phyloP scores from a whole-genome alignment of 148 eudicot species.

The Fagopyrum homotropicum region DNA sequence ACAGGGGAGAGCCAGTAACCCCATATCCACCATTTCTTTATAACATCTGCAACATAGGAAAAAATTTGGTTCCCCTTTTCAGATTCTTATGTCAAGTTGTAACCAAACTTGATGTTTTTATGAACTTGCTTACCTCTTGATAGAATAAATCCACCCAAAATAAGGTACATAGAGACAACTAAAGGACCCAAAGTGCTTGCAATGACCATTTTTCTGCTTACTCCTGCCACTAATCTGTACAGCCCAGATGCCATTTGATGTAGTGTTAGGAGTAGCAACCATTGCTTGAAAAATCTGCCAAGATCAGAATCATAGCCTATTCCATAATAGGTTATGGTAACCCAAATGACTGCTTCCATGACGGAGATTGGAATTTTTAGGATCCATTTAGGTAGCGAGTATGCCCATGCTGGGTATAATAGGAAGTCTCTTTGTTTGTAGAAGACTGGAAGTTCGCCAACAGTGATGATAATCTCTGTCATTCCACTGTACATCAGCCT shows the following conservation, averaged over 20 bases:
- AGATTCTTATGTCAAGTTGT: too few species aligned
- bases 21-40: conserved; percentile 27
- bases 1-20: conserved; percentile 32
- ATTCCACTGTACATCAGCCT: conserved; percentile 4
- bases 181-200: conserved; percentile 24
- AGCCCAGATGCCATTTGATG: not conserved
- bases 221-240: conserved; percentile 11
- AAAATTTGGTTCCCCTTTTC: too few species aligned
- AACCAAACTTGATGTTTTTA: not conserved
- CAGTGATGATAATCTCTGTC: not conserved
- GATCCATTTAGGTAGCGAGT: conserved; percentile 11
- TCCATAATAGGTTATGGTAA: conserved; percentile 4
- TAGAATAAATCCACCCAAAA: conserved; percentile 30
- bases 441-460: not conserved
- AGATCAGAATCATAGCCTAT: conserved; percentile 3
- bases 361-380: conserved; percentile 9
- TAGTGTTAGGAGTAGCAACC: conserved; percentile 11
- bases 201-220: conserved; percentile 17
- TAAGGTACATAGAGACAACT: conserved; percentile 8
- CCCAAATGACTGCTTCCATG: conserved; percentile 9
- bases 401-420: conserved; percentile 9
- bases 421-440: conserved; percentile 10
- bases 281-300: not conserved
- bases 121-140: conserved; percentile 20
- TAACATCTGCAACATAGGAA: conserved; percentile 13